Conservation (phyloP, 2,329 filamentous ascomycete species). For the Microdochium paspali region DNA sequence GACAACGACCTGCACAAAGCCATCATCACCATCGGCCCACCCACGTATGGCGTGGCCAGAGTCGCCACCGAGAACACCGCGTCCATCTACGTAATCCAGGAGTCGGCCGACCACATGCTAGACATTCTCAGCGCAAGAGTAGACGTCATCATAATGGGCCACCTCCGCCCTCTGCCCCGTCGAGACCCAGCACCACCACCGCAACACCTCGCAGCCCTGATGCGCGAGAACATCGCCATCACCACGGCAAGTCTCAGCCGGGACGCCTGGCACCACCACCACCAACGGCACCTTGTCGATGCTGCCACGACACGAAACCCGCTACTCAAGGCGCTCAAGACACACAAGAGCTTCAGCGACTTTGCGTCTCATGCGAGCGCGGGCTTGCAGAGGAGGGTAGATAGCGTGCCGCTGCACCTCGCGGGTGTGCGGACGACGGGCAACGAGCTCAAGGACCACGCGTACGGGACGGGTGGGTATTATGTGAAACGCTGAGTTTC, state of each 20-base stretch:
- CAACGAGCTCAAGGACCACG: slow-evolving; percentile 35
- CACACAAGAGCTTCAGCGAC: slow-evolving; percentile 29
- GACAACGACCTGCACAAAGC: slow-evolving; percentile 46
- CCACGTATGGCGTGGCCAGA: slow-evolving; percentile 31
- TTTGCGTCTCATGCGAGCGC: slow-evolving; percentile 37
- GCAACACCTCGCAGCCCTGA: slow-evolving; percentile 17
- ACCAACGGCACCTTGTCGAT: not conserved
- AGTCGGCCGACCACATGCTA: slow-evolving; percentile 27
- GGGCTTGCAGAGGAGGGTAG: slow-evolving; percentile 42
- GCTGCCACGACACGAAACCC: slow-evolving; percentile 21
- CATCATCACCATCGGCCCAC: slow-evolving; percentile 46
- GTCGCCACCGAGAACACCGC: slow-evolving; percentile 41
- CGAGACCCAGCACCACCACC: slow-evolving; percentile 4
- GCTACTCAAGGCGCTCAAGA: slow-evolving; percentile 27
- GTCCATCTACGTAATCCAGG: slow-evolving; percentile 42
- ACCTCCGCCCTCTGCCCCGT: slow-evolving; percentile 32
- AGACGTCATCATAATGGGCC: slow-evolving; percentile 51
- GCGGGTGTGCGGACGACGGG: slow-evolving; percentile 46
- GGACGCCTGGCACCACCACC: slow-evolving; percentile 32
- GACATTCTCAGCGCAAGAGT: slow-evolving; percentile 33
- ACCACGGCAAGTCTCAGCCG: slow-evolving; percentile 36
- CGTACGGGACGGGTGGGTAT: slow-evolving; percentile 37
- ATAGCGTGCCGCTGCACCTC: slow-evolving; percentile 48
- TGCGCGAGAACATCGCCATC: slow-evolving; percentile 29
- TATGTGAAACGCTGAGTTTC: slow-evolving; percentile 29